phyloP scores from a whole-genome alignment of 208 protist genomes.

The Acanthamoeba royreba region DNA sequence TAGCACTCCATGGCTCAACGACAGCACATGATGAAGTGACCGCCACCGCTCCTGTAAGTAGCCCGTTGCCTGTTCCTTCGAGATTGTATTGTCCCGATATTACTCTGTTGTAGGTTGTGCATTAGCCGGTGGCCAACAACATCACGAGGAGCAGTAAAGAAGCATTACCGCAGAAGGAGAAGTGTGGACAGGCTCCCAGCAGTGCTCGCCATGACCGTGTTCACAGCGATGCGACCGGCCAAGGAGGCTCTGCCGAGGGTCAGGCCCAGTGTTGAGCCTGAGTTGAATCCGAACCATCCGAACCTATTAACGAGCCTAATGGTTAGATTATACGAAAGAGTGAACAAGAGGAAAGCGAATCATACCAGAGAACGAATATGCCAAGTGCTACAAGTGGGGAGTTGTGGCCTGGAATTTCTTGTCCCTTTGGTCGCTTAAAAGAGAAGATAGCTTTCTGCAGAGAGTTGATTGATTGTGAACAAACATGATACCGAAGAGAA shows the following conservation, averaged over 20 bases:
- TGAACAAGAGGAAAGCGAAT: too few species aligned
- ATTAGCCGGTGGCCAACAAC: not conserved
- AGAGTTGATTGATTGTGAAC: not conserved
- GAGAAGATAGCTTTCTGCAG: not conserved
- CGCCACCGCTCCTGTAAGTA: not conserved
- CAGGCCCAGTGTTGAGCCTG: not conserved
- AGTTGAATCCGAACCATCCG: constrained; percentile 33
- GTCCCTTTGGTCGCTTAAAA: not conserved
- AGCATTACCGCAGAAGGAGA: not conserved
- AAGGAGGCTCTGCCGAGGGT: not conserved
- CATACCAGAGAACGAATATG: constrained; percentile 13
- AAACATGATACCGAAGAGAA: not conserved
- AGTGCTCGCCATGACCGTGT: constrained; percentile 10
- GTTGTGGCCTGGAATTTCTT: not conserved
- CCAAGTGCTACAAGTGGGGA: not conserved
- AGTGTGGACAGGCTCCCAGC: not conserved
- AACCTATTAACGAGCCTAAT: not conserved
- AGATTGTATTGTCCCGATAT: not conserved
- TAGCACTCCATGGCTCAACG: not conserved
- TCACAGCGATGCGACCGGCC: constrained; percentile 4
- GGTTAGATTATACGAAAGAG: too few species aligned
- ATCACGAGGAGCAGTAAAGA: not conserved
- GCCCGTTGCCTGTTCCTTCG: not conserved
- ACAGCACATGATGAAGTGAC: not conserved
- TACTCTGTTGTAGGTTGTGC: not conserved